Evolutionary conservation across 768 basidiomycete genomes (phyloP), one percentile per base, ranked within the genome.

Genomic region (Cystobasidium ongulense): DNA sequence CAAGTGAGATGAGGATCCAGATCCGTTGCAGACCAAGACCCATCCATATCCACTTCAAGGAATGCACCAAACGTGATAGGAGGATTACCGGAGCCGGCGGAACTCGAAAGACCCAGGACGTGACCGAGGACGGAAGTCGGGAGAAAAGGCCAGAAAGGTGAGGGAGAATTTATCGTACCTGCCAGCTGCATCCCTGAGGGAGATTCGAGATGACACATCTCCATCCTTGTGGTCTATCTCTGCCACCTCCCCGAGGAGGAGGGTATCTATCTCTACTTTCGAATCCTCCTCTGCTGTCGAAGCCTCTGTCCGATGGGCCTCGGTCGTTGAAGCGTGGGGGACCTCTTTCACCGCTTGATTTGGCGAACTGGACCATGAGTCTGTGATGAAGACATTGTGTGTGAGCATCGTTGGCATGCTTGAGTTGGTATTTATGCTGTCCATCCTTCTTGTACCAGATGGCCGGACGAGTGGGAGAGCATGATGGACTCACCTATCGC

Each of bases 161-260:
- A 77, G 75, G 64, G 78, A 80, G 80, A 81, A 79, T 81, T 75
- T 76, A 80, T 82, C 90, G 84, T 88, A 98, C 94, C 92, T 98
- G 94, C 94, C 94, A 98, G 82, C 93, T 96, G 57, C 92, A 95
- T 80, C 94, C 91, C 80, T 90, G 88, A 77, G 92, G 91, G 76
- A 98, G 86, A 70, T 92, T 92, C 43, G 89, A 86, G 74, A 99
- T 91, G 75, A 89, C 85, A 72, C 97, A 84, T 77, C 73, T 18
- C 85, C 77, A 74, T 25, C 77, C 78, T 17, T 54, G 68, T 36
- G 85, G 71, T 86, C 86, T 76, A 82, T 82, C 29, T 81, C 84
- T 70, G 84, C 85, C 61, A n/a, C 61, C 83, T 83, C 78, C 87
- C 86, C 79, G 86, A 87, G 79, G 85, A 82, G 79, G 89, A 90